Evolutionary conservation across 352 stramenopile genomes (phyloP), one percentile per base, ranked within the genome.

Genomic region (Pythium myriotylum): DNA sequence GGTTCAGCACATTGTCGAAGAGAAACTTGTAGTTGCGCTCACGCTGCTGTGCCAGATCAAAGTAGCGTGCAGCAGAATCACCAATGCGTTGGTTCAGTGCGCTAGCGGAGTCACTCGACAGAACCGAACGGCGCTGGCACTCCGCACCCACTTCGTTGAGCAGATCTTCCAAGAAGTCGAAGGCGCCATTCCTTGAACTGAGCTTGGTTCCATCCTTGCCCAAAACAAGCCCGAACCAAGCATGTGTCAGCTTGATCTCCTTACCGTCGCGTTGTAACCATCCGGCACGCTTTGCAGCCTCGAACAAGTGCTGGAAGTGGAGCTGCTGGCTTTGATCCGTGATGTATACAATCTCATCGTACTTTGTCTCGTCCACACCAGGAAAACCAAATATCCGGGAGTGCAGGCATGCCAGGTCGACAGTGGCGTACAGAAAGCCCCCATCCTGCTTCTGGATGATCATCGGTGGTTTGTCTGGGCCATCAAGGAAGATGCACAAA

Each of bases 1-100:
- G 66, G 45, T 86, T 86, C 12, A 93, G 75, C 56, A 93, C 82
- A 26, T 88, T 81, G 67, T 89, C 83, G 49, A 91, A 92, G 14
- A 86, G 68, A 54, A 93, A 93, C 69, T 92, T 93, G 78, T 95
- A 92, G 65, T 91, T 92, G 54, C 82, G 75, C 55, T 91, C 83
- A 32, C 82, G 86, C 51, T 93, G 84, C 59, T 95, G 86, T 17
- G 84, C 80, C 22, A 95, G 62, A 49, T 95, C 86, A 56, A 92
- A 95, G 60, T 93, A 95, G 12, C 82, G 82, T 56, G 92, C 84
- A 9, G 86, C 83, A 1, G 81, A 84, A 54, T 94, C 84, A 29
- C 86, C 84, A 42, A 93, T 76, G 23, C 76, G 71, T 20, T 68
- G 71, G 54, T 91, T 87, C 48, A 83, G 72, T 32, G 27, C 43